Evolutionary conservation across 768 basidiomycete genomes (phyloP).

Genomic region (Scleroderma citrinum): DNA sequence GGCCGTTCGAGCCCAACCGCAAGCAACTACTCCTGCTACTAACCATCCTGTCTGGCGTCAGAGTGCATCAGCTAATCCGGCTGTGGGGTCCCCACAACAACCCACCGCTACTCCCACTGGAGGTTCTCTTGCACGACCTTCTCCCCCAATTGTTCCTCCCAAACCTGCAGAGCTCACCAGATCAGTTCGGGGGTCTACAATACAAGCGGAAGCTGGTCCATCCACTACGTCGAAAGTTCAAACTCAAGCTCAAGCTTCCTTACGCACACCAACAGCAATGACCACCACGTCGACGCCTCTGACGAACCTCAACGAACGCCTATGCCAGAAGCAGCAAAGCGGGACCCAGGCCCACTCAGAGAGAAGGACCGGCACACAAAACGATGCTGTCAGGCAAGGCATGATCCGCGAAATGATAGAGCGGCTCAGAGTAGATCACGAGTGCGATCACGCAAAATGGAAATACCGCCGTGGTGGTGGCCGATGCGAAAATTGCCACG

Average conservation of each 20-base stretch:
- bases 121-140: too few species aligned
- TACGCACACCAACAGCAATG: not conserved
- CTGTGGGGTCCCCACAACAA: too few species aligned
- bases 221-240: not conserved
- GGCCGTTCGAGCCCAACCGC: not conserved
- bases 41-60: too few species aligned
- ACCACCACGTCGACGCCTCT: not conserved
- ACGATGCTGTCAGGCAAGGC: constrained; percentile 7
- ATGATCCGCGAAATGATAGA: constrained; percentile 30
- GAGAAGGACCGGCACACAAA: not conserved
- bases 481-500: constrained; percentile 42
- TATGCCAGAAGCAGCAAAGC: constrained; percentile 2
- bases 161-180: too few species aligned
- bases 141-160: too few species aligned
- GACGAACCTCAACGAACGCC: not conserved
- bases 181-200: not conserved
- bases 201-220: not conserved
- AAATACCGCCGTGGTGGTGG: constrained; percentile 37
- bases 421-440: constrained; percentile 45
- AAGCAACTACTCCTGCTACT: too few species aligned
- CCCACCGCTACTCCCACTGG: too few species aligned
- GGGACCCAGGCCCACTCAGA: not conserved
- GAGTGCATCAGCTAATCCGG: too few species aligned
- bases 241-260: not conserved
- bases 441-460: constrained; percentile 46